Conservation (phyloP, 257 asterid species). For the Petrea volubilis region DNA sequence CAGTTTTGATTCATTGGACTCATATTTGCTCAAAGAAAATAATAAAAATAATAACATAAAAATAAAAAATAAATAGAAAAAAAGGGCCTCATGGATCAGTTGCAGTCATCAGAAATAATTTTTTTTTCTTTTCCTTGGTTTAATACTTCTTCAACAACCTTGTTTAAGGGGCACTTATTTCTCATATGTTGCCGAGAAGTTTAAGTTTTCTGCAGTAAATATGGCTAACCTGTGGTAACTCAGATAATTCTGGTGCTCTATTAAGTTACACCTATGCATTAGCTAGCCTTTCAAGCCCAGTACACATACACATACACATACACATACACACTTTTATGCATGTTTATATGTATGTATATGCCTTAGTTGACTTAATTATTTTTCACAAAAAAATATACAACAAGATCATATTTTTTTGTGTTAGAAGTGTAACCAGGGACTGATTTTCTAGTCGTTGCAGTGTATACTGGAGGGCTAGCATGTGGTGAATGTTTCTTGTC, state of each 20-base stretch:
- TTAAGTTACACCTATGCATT: neutral
- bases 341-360: neutral
- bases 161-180: slow-evolving; percentile 9
- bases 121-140: neutral
- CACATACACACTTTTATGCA: too few relatives aligned
- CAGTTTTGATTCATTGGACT: slow-evolving; percentile 15
- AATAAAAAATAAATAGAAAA: neutral
- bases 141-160: slow-evolving; percentile 35
- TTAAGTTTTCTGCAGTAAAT: neutral
- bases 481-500: slow-evolving; percentile 19
- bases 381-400: neutral
- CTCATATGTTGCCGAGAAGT: neutral
- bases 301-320: too few relatives aligned
- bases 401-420: neutral
- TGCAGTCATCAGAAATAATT: neutral
- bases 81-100: neutral
- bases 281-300: neutral
- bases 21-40: slow-evolving; percentile 1
- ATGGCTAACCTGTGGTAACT: neutral
- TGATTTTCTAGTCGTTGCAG: neutral
- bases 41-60: too few relatives aligned
- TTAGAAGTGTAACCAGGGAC: neutral
- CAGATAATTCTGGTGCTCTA: neutral
- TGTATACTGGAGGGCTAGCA: neutral
- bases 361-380: neutral